A percentile compares a stretch with the other conserved stretches of the same genome.
Evolutionary conservation across 371 early-diverging fungal species (phyloP).

Genomic region (Catenaria anguillulae): DNA sequence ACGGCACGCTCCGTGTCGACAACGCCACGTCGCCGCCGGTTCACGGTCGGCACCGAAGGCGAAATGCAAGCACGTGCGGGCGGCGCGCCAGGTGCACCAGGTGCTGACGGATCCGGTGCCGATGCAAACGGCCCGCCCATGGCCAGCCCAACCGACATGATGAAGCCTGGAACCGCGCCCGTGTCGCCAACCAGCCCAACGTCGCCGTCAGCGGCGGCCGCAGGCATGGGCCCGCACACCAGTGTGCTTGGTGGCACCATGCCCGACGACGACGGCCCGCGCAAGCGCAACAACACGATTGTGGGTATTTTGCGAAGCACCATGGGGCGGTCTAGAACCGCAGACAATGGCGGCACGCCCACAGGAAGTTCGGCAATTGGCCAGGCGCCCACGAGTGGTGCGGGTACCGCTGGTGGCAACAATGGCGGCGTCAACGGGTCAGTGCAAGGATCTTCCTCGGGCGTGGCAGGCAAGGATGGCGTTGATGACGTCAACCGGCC

Average conservation of each 20-base stretch:
- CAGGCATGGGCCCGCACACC: not conserved
- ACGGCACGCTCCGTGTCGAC: not conserved
- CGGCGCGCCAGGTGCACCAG: slow-evolving; percentile 18
- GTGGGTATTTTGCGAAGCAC: slow-evolving; percentile 29
- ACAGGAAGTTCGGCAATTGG: no score
- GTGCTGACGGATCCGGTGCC: not conserved
- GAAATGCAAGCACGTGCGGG: slow-evolving; percentile 19
- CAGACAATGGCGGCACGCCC: no score
- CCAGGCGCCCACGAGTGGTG: not conserved
- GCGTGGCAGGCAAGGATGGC: not conserved
- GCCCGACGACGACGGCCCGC: slow-evolving; percentile 13
- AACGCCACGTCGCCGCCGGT: slow-evolving; percentile 15
- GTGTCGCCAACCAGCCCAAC: no score
- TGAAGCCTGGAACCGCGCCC: not conserved
- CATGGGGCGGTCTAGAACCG: slow-evolving; percentile 17
- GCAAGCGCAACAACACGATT: slow-evolving; percentile 34
- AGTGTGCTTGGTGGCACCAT: not conserved
- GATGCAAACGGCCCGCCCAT: not conserved
- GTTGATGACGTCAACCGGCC: slow-evolving; percentile 17
- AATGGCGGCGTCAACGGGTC: not conserved
- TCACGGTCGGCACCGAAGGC: slow-evolving; percentile 31
- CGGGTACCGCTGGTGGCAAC: not conserved
- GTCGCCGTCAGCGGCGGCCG: not conserved
- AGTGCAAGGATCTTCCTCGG: not conserved
- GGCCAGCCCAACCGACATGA: no score